Conservation (phyloP, 371 early-diverging fungal genomes). For the Homolaphlyctis polyrhiza region DNA sequence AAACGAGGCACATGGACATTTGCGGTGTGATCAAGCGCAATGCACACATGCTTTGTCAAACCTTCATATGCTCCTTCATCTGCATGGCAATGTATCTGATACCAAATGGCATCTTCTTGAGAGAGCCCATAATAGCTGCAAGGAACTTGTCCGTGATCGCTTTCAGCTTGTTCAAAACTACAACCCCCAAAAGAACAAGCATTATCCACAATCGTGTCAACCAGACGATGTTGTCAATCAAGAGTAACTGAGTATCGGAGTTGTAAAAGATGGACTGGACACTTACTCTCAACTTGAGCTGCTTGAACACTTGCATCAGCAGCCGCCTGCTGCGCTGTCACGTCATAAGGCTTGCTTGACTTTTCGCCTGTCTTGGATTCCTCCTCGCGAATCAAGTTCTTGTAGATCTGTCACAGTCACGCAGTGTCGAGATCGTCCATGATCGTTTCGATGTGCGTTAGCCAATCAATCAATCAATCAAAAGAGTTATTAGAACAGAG, state of each 20-base stretch:
- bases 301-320: slow-evolving; percentile 80
- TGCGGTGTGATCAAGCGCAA: background rate
- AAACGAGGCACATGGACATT: background rate
- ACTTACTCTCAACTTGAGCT: slow-evolving; percentile 61
- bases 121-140: slow-evolving; percentile 66
- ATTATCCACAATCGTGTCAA: no score
- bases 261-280: no score
- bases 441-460: background rate
- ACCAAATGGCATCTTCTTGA: slow-evolving; percentile 88
- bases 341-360: slow-evolving; percentile 68
- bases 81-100: slow-evolving; percentile 93
- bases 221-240: no score
- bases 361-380: slow-evolving; percentile 85
- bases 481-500: background rate
- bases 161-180: slow-evolving; percentile 66
- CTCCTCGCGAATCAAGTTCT: slow-evolving; percentile 78
- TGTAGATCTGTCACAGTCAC: slow-evolving; percentile 80
- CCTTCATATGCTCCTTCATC: slow-evolving; percentile 67
- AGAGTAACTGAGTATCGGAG: no score
- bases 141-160: slow-evolving; percentile 77
- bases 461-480: background rate
- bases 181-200: no score
- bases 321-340: slow-evolving; percentile 74
- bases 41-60: slow-evolving; percentile 2
- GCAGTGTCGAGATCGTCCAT: no score